Percentiles rank a stretch among this genome's conserved stretches.
Conservation (phyloP, 1,139 yeast species). For the Yarrowia galli region DNA sequence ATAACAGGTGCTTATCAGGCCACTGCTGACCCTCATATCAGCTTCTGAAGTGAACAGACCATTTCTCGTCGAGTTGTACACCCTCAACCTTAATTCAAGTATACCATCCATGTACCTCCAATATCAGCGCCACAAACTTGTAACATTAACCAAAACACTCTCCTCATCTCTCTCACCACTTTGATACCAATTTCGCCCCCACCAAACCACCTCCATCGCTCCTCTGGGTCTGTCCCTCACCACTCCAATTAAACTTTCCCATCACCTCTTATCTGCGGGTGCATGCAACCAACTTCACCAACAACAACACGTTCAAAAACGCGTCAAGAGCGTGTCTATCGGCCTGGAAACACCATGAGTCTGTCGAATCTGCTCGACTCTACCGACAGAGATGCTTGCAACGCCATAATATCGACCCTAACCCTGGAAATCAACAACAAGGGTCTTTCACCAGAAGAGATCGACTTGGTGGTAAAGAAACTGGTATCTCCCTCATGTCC, state of each 20-base stretch:
- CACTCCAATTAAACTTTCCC: background rate
- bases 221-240: too few relatives aligned
- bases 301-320: background rate
- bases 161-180: background rate
- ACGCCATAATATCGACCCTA: background rate
- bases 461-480: conserved; percentile 9
- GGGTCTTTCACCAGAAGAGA: background rate
- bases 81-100: too few relatives aligned
- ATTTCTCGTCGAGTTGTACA: too few relatives aligned
- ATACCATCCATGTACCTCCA: too few relatives aligned
- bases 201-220: too few relatives aligned
- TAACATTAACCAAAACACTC: too few relatives aligned
- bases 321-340: background rate
- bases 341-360: background rate
- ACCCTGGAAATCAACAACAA: background rate
- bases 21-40: too few relatives aligned
- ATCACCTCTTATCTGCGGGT: background rate
- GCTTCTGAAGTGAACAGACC: too few relatives aligned
- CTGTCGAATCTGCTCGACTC: background rate
- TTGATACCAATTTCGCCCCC: background rate
- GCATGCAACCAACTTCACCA: background rate
- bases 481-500: background rate
- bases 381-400: background rate
- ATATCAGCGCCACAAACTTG: too few relatives aligned
- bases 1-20: too few relatives aligned